Evolutionary conservation across 73 alveolate genomes (phyloP), one percentile per base, ranked within the genome.

Genomic region (Effrenium voratum): DNA sequence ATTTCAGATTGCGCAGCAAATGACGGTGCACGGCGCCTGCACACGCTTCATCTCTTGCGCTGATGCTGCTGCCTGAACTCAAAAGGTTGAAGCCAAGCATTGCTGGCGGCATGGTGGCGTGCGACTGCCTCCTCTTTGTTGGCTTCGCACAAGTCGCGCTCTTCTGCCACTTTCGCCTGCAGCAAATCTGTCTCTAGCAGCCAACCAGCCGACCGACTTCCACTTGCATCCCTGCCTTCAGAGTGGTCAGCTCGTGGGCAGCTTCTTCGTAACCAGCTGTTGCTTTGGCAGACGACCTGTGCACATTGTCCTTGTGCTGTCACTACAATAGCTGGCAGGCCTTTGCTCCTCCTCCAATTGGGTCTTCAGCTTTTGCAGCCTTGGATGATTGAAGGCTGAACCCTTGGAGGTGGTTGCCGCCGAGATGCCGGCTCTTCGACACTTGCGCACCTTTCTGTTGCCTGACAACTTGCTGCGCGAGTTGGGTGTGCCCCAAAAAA

Each of bases 291-390:
- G 97, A 66, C 34, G n/a, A 32, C 97, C 97, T 87, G 83, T 41
- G 16, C 5, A 8, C 26, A 22, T 22, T 22, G 28, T 57, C 72
- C 72, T 22, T 57, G 72, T 22, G n/a, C 12, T 57, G 72, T 22
- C 68, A 55, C 30, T 12, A 12, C 12, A 55, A 55, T n/a, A 59
- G 10, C 19, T 75, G 50, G 38, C 77, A 5, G 22, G 86, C 95
- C 88, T 90, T 57, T 70, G 66, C 75, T 90, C 88, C 76, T 90
- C 97, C 38, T 90, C 97, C 45, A 90, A 47, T 19, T 72, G 77
- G n/a, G 45, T 44, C 68, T 47, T 90, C 76, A 55, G 88, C 57
- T 90, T 75, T 30, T 47, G 49, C 82, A 90, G n/a, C 87, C 97
- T 90, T n/a, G n/a, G n/a, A n/a, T n/a, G n/a, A n/a, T n/a, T n/a